Evolutionary conservation across 1,139 yeast genomes (phyloP).

Genomic region (Yamadazyma diospyri): DNA sequence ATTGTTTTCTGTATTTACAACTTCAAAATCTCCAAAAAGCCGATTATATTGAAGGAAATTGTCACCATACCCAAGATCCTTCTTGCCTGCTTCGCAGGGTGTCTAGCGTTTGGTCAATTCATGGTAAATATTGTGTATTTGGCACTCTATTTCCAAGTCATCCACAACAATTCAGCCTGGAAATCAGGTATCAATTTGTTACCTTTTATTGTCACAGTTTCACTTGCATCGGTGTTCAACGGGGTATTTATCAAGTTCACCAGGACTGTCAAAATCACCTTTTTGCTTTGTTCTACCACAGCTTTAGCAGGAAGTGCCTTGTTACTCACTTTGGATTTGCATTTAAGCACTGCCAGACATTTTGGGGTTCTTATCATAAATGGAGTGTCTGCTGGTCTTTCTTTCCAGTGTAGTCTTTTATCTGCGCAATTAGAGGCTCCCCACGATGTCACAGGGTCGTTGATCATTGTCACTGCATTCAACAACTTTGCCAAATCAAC

Average conservation of each 20-base stretch:
- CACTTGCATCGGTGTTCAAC: slow-evolving; percentile 41
- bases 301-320: slow-evolving; percentile 55
- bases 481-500: slow-evolving; percentile 44
- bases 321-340: slow-evolving; percentile 34
- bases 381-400: slow-evolving; percentile 55
- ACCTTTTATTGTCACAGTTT: slow-evolving; percentile 51
- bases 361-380: slow-evolving; percentile 54
- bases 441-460: slow-evolving; percentile 42
- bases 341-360: slow-evolving; percentile 32
- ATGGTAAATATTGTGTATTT: slow-evolving; percentile 43
- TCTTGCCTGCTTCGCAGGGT: slow-evolving; percentile 35
- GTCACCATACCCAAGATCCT: slow-evolving; percentile 33
- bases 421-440: slow-evolving; percentile 58
- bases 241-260: slow-evolving; percentile 48
- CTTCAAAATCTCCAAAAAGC: slow-evolving; percentile 41
- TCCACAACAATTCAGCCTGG: slow-evolving; percentile 45
- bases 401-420: slow-evolving; percentile 50
- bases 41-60: slow-evolving; percentile 45
- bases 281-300: slow-evolving; percentile 39
- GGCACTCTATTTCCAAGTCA: slow-evolving; percentile 56
- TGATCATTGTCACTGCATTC: slow-evolving; percentile 48
- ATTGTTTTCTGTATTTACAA: slow-evolving; percentile 46
- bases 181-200: slow-evolving; percentile 57
- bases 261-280: slow-evolving; percentile 46
- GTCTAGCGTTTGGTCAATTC: slow-evolving; percentile 42